Conservation (phyloP, 306 rosid species). For the cucumber (Cucumis sativus) region DNA sequence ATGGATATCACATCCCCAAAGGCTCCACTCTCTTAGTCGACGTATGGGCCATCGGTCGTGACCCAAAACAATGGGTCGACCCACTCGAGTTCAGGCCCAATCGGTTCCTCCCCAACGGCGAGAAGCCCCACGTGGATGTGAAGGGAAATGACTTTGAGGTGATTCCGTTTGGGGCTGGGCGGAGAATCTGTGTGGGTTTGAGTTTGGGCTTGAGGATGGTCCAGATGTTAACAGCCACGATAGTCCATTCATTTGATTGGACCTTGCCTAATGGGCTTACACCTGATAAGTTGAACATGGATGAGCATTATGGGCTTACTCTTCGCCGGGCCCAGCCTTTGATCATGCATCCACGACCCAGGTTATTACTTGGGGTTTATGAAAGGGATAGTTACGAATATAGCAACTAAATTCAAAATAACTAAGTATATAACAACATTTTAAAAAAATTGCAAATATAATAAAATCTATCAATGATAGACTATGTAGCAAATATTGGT, state of each 20-base stretch:
- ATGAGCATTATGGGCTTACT: conserved; percentile 64
- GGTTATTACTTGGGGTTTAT: conserved; percentile 30
- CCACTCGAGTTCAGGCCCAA: conserved; percentile 63
- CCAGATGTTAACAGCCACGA: conserved; percentile 30
- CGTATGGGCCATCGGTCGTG: conserved; percentile 71
- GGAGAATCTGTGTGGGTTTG: conserved; percentile 68
- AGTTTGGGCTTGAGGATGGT: conserved; percentile 53
- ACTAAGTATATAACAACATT: no score
- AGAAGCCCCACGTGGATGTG: conserved; percentile 42
- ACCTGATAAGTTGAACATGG: conserved; percentile 47
- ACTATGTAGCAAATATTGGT: no score
- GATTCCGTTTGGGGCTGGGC: conserved; percentile 76
- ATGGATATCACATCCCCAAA: conserved; percentile 50
- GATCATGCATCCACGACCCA: conserved; percentile 30
- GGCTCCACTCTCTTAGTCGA: conserved; percentile 67
- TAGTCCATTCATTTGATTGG: conserved; percentile 57
- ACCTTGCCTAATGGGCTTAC: conserved; percentile 28
- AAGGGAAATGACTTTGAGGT: conserved; percentile 60
- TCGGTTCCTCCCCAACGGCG: conserved; percentile 50
- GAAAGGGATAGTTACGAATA: no score
- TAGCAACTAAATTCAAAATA: no score
- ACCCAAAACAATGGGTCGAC: conserved; percentile 38
- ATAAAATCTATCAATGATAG: no score
- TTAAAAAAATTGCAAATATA: no score
- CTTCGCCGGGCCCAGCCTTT: conserved; percentile 48